Base-by-base conservation (phyloP, 2,329 filamentous ascomycete species). In the Bipolaris cookei region DNA sequence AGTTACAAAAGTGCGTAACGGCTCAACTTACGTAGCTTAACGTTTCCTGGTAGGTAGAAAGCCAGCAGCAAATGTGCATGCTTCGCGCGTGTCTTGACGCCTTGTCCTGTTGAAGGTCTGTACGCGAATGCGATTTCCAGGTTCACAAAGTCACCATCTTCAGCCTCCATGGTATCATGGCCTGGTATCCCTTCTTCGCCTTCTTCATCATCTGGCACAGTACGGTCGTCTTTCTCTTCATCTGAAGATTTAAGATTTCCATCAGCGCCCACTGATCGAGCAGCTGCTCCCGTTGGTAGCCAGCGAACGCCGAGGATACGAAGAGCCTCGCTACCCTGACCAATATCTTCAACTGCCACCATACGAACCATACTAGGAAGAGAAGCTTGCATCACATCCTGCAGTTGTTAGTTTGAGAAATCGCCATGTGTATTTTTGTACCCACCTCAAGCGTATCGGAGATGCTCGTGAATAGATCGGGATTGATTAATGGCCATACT, bases 131-230 rank as follows among this genome's bases (percentile, higher is more conserved):
- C 88, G 14, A 92, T 79, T 70, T 93, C 90, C 50, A 92, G 76
- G 67, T 92, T 92, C 72, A 92, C 83, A 66, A 92, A 92, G 62
- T 91, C 89, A 10, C 89, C 89, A 70, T 91, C 88, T 72, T 91
- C 89, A 2, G 88, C 89, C 65, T 90, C 86, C 87, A 91, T 89
- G 10, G 65, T 69, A 8, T 73, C 64, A 8, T 78, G 67, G 2
- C 75, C 68, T 11, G 77, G 66, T 8, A 41, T 14, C 3, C 72
- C 72, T 1, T 76, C 56, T n/a, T 72, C 64, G 10, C 76, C 71
- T 50, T 80, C 71, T 1, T 77, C 78, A 56, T 81, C 60, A 6
- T 78, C 78, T 30, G 79, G 77, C 4, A 83, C 81, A 10, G 77
- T 81, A 25, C 85, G 77, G 65, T 88, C 85, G 45, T 73, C 78